These are phyloP conservation scores for Fusarium pilosicola DNA, from an alignment of 2,329 filamentous ascomycete genomes.

Conservation along the genomic window DNA sequence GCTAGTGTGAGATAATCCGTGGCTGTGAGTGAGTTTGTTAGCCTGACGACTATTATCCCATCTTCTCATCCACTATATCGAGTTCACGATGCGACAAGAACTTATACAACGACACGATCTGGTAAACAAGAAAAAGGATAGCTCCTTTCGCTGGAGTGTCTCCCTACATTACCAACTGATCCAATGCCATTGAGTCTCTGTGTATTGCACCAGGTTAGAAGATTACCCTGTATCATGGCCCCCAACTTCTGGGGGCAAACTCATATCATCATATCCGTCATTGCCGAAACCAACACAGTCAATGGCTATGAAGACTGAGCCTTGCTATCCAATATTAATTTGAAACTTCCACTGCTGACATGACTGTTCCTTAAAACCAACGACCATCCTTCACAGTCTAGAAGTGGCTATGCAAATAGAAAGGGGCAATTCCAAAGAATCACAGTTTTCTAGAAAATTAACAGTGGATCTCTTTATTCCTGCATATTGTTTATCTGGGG, in stretches of 20 bases:
- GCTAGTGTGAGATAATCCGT: too few species aligned
- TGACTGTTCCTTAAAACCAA: neutral
- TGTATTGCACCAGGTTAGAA: neutral
- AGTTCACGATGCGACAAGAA: neutral
- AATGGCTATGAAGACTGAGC: neutral
- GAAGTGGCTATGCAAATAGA: conserved; percentile 9
- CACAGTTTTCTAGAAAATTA: conserved; percentile 7
- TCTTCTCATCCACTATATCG: accelerated
- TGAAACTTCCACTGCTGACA: neutral
- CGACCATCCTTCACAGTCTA: neutral
- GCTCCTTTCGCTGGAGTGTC: accelerated
- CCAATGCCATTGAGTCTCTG: too few species aligned
- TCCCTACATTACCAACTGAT: neutral
- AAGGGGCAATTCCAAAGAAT: neutral
- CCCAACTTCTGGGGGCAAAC: neutral
- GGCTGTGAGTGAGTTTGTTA: neutral
- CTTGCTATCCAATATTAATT: neutral
- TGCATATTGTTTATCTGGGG: neutral
- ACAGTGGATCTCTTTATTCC: neutral
- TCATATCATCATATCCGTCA: neutral
- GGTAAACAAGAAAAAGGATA: accelerated
- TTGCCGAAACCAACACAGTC: neutral
- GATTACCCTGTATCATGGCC: neutral
- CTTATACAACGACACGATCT: neutral
- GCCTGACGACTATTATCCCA: accelerated